Evolutionary conservation across 768 basidiomycete species (phyloP), one percentile per base, ranked within the genome.

Genomic region (Tulasnella calospora): DNA sequence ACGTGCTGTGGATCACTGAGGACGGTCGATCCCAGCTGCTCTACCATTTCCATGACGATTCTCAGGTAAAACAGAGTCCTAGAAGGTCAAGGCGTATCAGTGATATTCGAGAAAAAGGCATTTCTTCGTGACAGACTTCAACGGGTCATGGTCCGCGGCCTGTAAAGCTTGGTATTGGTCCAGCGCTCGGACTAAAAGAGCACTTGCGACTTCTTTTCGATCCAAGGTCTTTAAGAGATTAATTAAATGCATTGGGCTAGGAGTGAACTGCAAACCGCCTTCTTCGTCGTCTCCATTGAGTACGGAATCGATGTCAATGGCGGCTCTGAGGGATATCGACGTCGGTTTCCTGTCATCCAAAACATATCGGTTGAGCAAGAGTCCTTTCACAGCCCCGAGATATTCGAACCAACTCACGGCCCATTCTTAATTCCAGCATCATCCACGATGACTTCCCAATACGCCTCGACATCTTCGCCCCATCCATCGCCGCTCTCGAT

Each of bases 1-100:
- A 96, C 88, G 78, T 96, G 90, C 13, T 88, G 87, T 0, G 94
- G 92, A 79, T 92, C 89, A 67, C 83, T 84, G 46, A 91, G 85
- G 40, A 96, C 89, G 79, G 88, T 87, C 57, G 87, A 85, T 0
- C 90, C 88, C 5, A 94, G 85, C 74, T 90, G 88, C 1, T 89
- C 86, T 83, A 96, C 93, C 87, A 98, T 92, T 81, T 92, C 90
- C 79, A 95, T 86, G 44, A 94, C 89, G 46, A 97, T 86, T 82
- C 96, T 94, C 33, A 97, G 87, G 80, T 90, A 90, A 7, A 93
- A 86, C 44, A 98, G 82, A 0, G 90, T 89, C 79, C 93, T 82
- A 33, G 41, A 36, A 77, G 35, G 74, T 35, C 79, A 72, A 35
- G 8, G 3, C 36, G 6, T 46, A 79, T 44, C 7, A 72, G 73